Evolutionary conservation across 2,329 filamentous ascomycete species (phyloP).

Genomic region (Lecanicillium sp.): DNA sequence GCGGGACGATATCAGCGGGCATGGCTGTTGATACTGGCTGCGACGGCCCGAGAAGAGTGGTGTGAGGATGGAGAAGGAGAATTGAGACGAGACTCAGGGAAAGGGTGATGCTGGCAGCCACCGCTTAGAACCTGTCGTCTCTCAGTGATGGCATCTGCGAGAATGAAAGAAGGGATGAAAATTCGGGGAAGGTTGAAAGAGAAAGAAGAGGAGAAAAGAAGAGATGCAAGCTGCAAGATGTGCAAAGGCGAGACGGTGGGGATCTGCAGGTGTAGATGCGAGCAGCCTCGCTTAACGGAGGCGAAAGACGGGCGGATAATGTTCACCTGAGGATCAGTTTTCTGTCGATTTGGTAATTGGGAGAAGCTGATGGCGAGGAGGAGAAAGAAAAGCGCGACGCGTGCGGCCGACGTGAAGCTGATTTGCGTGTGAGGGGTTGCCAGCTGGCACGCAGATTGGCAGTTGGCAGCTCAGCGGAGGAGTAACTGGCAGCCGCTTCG

Average conservation of each 20-base stretch:
- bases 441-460: constrained; percentile 11
- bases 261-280: neutral
- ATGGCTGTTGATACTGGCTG: neutral
- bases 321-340: constrained; percentile 8
- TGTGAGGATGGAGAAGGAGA: neutral
- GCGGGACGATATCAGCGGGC: neutral
- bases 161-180: neutral
- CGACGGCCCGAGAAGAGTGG: too few species aligned
- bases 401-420: constrained; percentile 7
- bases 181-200: neutral
- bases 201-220: neutral
- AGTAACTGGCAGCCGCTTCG: neutral
- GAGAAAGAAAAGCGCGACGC: neutral
- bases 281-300: neutral
- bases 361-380: neutral
- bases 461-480: constrained; percentile 6
- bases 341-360: neutral
- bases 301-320: neutral
- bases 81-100: neutral
- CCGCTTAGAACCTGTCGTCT: neutral
- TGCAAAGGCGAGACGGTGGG: neutral
- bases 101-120: neutral
- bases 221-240: neutral
- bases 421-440: constrained; percentile 11
- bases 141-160: neutral